Percentiles rank a stretch among this genome's conserved stretches.
Evolutionary conservation across 768 basidiomycete genomes (phyloP).

Genomic region (Pleurotus platypus): DNA sequence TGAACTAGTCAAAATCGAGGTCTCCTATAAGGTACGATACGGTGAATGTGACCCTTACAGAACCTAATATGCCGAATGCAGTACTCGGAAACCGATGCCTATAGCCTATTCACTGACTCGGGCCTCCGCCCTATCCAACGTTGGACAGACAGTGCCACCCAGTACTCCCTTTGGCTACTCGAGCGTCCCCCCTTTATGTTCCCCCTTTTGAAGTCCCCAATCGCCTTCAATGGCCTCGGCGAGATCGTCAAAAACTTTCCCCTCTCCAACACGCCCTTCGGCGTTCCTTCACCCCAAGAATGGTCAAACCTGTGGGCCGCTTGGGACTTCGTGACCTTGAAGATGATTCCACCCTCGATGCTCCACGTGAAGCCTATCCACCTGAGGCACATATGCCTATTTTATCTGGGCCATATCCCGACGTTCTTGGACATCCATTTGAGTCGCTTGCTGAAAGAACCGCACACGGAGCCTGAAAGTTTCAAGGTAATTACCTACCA

Average conservation of each 20-base stretch:
- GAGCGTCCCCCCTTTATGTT: conserved; percentile 84
- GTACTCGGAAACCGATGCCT: conserved; percentile 77
- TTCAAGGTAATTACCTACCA: conserved; percentile 51
- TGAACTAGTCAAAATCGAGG: conserved; percentile 84
- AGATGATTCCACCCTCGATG: conserved; percentile 87
- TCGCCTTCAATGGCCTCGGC: conserved; percentile 16
- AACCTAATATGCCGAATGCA: conserved; percentile 23
- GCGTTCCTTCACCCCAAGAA: conserved; percentile 69
- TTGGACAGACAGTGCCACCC: conserved; percentile 72
- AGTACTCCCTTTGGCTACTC: conserved; percentile 87
- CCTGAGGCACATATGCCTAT: conserved; percentile 88
- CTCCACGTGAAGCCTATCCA: conserved; percentile 90
- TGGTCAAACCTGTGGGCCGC: conserved; percentile 84
- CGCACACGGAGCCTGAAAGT: conserved; percentile 78
- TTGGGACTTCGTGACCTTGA: conserved; percentile 83
- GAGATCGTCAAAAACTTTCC: conserved; percentile 19
- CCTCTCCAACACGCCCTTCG: conserved; percentile 44
- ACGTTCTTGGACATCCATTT: conserved; percentile 91
- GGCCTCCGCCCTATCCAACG: conserved; percentile 82
- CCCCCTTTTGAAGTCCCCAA: conserved; percentile 49
- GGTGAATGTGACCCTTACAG: neutral
- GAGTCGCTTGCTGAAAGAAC: conserved; percentile 67
- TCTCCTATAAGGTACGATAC: conserved; percentile 73
- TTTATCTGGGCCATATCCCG: conserved; percentile 94
- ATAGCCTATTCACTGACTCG: conserved; percentile 64